phyloP scores from a whole-genome alignment of 257 asterid genomes.

The Scutellaria baicalensis region DNA sequence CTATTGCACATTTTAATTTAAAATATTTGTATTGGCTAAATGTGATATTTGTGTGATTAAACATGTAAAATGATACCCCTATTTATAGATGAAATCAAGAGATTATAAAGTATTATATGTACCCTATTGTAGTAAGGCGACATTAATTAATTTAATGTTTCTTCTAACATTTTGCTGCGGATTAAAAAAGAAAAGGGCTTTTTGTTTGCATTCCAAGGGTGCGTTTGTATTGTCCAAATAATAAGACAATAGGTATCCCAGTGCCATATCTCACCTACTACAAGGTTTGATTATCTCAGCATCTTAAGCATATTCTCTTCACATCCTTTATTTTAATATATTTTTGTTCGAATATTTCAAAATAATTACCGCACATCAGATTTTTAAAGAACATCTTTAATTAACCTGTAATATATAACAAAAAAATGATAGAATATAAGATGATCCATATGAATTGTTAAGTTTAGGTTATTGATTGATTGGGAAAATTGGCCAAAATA shows the following conservation, averaged over 20 bases:
- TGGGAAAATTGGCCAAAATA: too few species aligned
- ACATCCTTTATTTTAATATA: too few species aligned
- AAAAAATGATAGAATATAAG: background rate
- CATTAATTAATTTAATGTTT: background rate
- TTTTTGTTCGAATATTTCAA: too few species aligned
- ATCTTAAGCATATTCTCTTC: background rate
- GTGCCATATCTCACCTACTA: background rate
- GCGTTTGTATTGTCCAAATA: background rate
- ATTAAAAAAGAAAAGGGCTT: background rate
- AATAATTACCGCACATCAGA: background rate
- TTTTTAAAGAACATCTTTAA: background rate
- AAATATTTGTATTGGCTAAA: background rate
- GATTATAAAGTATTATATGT: background rate
- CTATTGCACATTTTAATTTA: background rate
- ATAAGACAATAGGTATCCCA: constrained; percentile 4
- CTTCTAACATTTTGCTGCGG: background rate
- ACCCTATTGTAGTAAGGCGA: background rate
- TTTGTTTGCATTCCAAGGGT: background rate
- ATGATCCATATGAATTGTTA: too few species aligned
- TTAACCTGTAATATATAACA: background rate
- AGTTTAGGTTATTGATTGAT: too few species aligned
- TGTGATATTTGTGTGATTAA: background rate
- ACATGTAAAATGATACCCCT: background rate
- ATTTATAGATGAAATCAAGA: constrained; percentile 11
- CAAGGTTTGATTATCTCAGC: too few species aligned